Base-by-base conservation (phyloP, 306 rosid genomes). In the cucumber (Cucumis sativus) region DNA sequence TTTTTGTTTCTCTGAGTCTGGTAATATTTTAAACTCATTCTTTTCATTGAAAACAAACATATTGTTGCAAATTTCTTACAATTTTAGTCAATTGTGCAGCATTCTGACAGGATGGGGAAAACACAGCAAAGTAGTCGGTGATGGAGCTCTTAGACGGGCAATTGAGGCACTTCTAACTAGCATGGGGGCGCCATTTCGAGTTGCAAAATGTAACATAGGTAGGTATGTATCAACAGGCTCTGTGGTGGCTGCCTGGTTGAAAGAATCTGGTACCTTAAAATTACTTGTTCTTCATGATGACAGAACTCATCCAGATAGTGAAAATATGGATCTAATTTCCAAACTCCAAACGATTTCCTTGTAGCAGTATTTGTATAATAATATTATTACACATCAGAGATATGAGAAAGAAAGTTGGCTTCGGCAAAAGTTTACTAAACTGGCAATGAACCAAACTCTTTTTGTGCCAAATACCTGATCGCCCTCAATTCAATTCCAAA, bases 91-190 rank as follows among this genome's bases (percentile, higher is more conserved):
- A 28, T 7, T 79, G 74, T 49, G 58, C 93, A 95, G 97, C 83
- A 95, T 92, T 71, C 84, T 95, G 85, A 95, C 98, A 10, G 98
- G 98, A 25, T 95, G 97, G 98, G 98, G 98, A 20, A 95, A 92
- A 74, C 98, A 92, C 75, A 95, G 97, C 88, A 95, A 95, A 82
- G 93, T 95, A 10, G 91, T 88, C 10, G 98, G 97, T 0, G 91
- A 92, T 25, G 88, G 98, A 39, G 73, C 88, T 51, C 70, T 95
- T 41, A 89, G 90, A 72, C 92, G 82, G 78, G 90, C 91, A 11
- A 75, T 92, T 43, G 97, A 89, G 86, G 87, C 92, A 21, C 93
- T 92, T 13, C 88, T 95, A 1, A 78, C 80, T 15, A 73, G 91
- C 82, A 87, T 95, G 79, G 93, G 95, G 40, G 91, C 98, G 12